Evolutionary conservation across 177 flowering plant species (phyloP).

Genomic region (Vitis hybrid): DNA sequence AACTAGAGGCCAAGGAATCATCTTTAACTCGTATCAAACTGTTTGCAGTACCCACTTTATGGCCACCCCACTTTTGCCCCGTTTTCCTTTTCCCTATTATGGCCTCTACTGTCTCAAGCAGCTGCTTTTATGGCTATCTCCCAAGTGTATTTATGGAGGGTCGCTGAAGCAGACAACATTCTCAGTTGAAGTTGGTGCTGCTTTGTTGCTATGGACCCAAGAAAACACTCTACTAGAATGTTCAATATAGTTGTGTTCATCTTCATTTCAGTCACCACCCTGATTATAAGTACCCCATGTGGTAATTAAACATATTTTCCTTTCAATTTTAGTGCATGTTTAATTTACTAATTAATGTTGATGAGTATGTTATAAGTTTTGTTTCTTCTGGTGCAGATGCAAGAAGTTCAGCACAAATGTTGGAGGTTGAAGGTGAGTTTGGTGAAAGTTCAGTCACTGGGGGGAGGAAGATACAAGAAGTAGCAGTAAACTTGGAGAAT

Average conservation of each 20-base stretch:
- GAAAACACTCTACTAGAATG: background rate
- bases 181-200: too few relatives aligned
- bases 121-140: background rate
- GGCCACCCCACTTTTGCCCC: background rate
- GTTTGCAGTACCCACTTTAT: too few relatives aligned
- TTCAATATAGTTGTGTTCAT: background rate
- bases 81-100: background rate
- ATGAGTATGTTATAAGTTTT: background rate
- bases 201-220: background rate
- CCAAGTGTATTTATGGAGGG: background rate
- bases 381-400: constrained; percentile 6
- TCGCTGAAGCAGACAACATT: background rate
- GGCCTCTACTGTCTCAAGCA: too few relatives aligned
- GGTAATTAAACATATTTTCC: constrained; percentile 9
- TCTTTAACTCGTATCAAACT: too few relatives aligned
- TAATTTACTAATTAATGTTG: too few relatives aligned
- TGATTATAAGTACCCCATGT: background rate
- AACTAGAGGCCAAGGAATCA: too few relatives aligned
- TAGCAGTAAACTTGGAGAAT: background rate
- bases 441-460: background rate
- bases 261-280: constrained; percentile 3
- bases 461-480: background rate
- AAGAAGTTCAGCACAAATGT: background rate
- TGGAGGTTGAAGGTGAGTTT: background rate
- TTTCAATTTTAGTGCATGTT: background rate